phyloP scores from a whole-genome alignment of 371 early-diverging fungal species.

The Mortierella sp. region DNA sequence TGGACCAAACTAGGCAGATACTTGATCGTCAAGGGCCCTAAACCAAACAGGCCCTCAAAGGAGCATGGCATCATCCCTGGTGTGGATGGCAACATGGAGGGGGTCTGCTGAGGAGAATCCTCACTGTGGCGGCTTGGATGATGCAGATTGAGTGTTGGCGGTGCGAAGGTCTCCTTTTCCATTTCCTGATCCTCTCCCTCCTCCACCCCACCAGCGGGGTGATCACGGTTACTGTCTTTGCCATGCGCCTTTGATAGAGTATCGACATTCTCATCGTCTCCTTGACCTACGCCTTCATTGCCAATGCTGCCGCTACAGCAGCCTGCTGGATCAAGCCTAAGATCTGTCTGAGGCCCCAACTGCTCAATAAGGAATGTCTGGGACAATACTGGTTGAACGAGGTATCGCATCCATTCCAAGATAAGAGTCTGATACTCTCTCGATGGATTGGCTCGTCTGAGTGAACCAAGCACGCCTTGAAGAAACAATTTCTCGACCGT shows the following conservation, averaged over 20 bases:
- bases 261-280: neutral
- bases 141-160: too few relatives aligned
- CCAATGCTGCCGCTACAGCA: too few relatives aligned
- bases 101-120: too few relatives aligned
- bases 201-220: neutral
- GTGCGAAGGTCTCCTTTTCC: too few relatives aligned
- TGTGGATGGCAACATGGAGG: too few relatives aligned
- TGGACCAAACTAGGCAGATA: conserved; percentile 32
- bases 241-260: too few relatives aligned
- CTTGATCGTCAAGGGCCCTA: conserved; percentile 37
- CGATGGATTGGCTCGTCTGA: conserved; percentile 25
- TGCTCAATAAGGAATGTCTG: conserved; percentile 16
- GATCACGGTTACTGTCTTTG: too few relatives aligned
- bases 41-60: conserved; percentile 31
- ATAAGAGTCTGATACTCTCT: conserved; percentile 27
- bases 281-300: too few relatives aligned
- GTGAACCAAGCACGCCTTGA: conserved; percentile 28
- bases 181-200: neutral
- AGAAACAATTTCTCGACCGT: conserved; percentile 39
- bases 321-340: too few relatives aligned
- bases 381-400: conserved; percentile 25
- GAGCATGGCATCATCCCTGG: too few relatives aligned
- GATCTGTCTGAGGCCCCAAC: neutral
- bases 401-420: conserved; percentile 25
- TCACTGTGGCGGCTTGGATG: too few relatives aligned